phyloP scores from a whole-genome alignment of 2,329 filamentous ascomycete species.

The Penicillium sp. region DNA sequence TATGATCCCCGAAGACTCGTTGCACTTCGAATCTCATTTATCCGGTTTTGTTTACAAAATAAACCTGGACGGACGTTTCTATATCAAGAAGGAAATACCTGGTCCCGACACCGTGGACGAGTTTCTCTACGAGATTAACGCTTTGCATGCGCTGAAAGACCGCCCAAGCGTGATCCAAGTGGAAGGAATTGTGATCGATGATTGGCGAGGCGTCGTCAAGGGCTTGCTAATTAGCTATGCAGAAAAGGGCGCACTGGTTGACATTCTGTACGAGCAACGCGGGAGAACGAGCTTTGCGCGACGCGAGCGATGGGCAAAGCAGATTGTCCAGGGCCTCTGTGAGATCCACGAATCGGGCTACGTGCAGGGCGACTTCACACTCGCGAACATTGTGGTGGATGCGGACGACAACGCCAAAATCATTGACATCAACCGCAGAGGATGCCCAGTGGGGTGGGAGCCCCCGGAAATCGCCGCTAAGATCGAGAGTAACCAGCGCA shows the following conservation, averaged over 20 bases:
- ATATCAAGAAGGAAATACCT: constrained; percentile 98
- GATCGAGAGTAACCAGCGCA: constrained; percentile 82
- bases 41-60: constrained; percentile 98
- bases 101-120: constrained; percentile 94
- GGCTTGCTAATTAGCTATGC: constrained; percentile 88
- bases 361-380: constrained; percentile 94
- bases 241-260: constrained; percentile 81
- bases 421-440: constrained; percentile 95
- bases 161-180: constrained; percentile 80
- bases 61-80: constrained; percentile 62
- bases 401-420: constrained; percentile 82
- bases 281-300: constrained; percentile 65
- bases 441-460: constrained; percentile 98
- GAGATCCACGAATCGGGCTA: constrained; percentile 96
- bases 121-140: constrained; percentile 96
- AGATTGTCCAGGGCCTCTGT: constrained; percentile 84
- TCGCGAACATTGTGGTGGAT: constrained; percentile 96
- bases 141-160: constrained; percentile 72
- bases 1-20: constrained; percentile 66
- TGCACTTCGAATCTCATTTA: constrained; percentile 86
- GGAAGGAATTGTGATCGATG: constrained; percentile 83
- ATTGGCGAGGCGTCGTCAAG: constrained; percentile 70
- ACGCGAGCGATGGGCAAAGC: constrained; percentile 82
- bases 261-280: constrained; percentile 80
- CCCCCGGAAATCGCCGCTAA: constrained; percentile 85